These are phyloP conservation scores for Penicillium crustosum DNA, from an alignment of 2,329 filamentous ascomycete genomes.

Conservation along the genomic window DNA sequence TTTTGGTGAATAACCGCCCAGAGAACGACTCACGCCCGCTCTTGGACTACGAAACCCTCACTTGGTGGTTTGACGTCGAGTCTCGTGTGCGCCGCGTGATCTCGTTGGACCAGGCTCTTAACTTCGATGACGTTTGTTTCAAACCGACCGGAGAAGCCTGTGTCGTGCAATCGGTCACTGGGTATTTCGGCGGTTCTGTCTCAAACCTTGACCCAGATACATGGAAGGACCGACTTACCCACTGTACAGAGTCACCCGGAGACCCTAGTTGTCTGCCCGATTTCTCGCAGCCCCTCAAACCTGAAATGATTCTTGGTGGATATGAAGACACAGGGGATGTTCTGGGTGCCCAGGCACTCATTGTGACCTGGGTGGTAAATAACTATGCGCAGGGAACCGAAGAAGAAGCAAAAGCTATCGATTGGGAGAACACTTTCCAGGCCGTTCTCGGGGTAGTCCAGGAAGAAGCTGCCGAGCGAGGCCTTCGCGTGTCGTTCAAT, in stretches of 20 bases:
- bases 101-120: slow-evolving; percentile 66
- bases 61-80: slow-evolving; percentile 94
- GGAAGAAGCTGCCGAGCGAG: slow-evolving; percentile 72
- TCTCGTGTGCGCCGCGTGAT: slow-evolving; percentile 70
- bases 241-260: slow-evolving; percentile 77
- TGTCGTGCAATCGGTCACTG: slow-evolving; percentile 87
- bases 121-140: slow-evolving; percentile 83
- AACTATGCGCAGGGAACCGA: slow-evolving; percentile 75
- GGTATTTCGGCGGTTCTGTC: slow-evolving; percentile 75
- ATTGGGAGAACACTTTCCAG: slow-evolving; percentile 83
- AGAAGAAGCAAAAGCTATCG: slow-evolving; percentile 71
- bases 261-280: slow-evolving; percentile 71
- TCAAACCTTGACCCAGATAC: slow-evolving; percentile 59
- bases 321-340: slow-evolving; percentile 65
- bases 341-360: slow-evolving; percentile 73
- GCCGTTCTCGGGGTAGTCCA: slow-evolving; percentile 74
- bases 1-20: slow-evolving; percentile 83
- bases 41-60: slow-evolving; percentile 80
- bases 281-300: slow-evolving; percentile 85
- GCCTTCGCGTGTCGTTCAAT: slow-evolving; percentile 86
- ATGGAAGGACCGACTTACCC: slow-evolving; percentile 71
- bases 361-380: slow-evolving; percentile 92
- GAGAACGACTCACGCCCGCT: slow-evolving; percentile 68
- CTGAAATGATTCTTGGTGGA: slow-evolving; percentile 81
- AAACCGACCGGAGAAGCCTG: slow-evolving; percentile 88